A percentile compares a stretch with the other conserved stretches of the same genome.
phyloP scores from a whole-genome alignment of 495 filamentous ascomycete species.

The Penicillium subrubescens region DNA sequence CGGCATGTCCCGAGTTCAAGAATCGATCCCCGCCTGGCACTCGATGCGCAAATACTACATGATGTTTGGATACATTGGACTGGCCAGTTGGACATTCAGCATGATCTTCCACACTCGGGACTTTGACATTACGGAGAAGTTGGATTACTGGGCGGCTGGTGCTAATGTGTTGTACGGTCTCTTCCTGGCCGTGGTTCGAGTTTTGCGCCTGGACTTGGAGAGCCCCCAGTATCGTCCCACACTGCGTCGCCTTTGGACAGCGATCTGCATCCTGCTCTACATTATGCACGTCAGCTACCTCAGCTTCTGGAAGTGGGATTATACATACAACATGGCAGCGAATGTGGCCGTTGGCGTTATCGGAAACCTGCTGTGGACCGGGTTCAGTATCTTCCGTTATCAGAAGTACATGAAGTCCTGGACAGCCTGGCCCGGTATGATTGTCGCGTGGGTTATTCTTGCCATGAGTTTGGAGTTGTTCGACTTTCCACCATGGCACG shows the following conservation, averaged over 20 bases:
- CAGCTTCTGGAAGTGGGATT: conserved; percentile 85
- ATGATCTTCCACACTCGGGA: conserved; percentile 90
- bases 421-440: conserved; percentile 89
- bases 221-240: conserved; percentile 55
- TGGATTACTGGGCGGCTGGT: conserved; percentile 95
- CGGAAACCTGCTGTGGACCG: conserved; percentile 83
- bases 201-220: conserved; percentile 77
- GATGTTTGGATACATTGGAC: conserved; percentile 75
- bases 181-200: conserved; percentile 77
- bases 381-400: conserved; percentile 78
- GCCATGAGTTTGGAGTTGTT: conserved; percentile 95
- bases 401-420: conserved; percentile 65
- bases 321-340: conserved; percentile 95
- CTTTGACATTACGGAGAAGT: conserved; percentile 81
- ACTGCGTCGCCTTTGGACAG: conserved; percentile 72
- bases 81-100: conserved; percentile 83
- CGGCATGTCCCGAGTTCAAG: conserved; percentile 70
- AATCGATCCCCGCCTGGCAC: conserved; percentile 70
- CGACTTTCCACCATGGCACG: conserved; percentile 86
- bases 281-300: conserved; percentile 80
- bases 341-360: conserved; percentile 83
- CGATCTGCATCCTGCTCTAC: conserved; percentile 70
- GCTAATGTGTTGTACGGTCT: conserved; percentile 89
- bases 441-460: conserved; percentile 87
- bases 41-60: conserved; percentile 80